phyloP scores from a whole-genome alignment of 257 asterid genomes.

The Gentiana straminea region DNA sequence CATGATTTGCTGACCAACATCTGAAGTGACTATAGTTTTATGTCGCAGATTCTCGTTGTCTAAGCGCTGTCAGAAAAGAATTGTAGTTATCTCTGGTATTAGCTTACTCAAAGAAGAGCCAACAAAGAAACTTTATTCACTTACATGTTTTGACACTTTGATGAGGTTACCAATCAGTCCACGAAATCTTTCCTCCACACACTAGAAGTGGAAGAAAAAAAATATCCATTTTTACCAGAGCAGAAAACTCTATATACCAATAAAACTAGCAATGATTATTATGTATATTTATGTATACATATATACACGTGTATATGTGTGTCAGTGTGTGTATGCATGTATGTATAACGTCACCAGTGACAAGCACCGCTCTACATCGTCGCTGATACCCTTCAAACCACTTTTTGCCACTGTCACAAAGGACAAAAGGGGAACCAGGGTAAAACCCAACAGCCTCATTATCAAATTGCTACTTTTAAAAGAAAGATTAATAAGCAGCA shows the following conservation, averaged over 20 bases:
- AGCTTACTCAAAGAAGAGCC: not conserved
- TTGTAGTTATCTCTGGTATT: too few relatives aligned
- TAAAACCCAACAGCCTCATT: slow-evolving; percentile 3
- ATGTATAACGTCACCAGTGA: slow-evolving; percentile 17
- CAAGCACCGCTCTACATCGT: slow-evolving; percentile 45
- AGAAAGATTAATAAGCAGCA: slow-evolving; percentile 2
- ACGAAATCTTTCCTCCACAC: slow-evolving; percentile 92
- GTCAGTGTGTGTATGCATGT: not conserved
- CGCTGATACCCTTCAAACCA: slow-evolving; percentile 70
- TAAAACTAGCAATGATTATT: slow-evolving; percentile 3
- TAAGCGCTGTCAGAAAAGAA: slow-evolving; percentile 38
- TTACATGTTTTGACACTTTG: slow-evolving; percentile 78
- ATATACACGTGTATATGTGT: slow-evolving; percentile 3
- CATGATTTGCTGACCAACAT: slow-evolving; percentile 61
- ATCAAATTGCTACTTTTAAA: slow-evolving; percentile 8
- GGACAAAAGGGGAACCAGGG: slow-evolving; percentile 4
- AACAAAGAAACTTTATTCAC: not conserved
- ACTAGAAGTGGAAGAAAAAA: slow-evolving; percentile 34
- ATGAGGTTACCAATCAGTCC: slow-evolving; percentile 59
- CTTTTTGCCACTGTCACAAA: slow-evolving; percentile 64
- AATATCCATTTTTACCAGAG: not conserved
- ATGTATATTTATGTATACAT: slow-evolving; percentile 2
- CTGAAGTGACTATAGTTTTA: slow-evolving; percentile 67
- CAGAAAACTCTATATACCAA: not conserved
- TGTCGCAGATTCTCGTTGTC: slow-evolving; percentile 84